phyloP scores from a whole-genome alignment of 495 filamentous ascomycete genomes.

The Neurospora intermedia region DNA sequence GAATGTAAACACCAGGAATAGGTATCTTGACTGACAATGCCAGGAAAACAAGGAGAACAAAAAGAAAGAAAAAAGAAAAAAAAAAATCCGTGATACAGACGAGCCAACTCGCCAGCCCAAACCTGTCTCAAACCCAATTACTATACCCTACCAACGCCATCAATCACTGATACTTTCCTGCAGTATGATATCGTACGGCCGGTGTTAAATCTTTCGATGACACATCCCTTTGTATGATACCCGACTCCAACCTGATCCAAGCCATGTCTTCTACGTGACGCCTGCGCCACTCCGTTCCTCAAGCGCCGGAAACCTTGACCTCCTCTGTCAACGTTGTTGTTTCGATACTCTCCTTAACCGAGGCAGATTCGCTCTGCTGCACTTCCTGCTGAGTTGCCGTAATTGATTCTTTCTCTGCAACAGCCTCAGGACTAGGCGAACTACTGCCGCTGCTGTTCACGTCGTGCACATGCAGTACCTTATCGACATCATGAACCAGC shows the following conservation, averaged over 20 bases:
- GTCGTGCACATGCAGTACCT: constrained; percentile 24
- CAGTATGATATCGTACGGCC: not conserved
- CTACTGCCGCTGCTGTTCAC: constrained; percentile 3
- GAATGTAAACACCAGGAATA: not conserved
- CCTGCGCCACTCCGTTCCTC: not conserved
- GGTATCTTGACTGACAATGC: not conserved
- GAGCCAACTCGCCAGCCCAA: not conserved
- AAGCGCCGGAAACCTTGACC: not conserved
- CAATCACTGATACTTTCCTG: not conserved
- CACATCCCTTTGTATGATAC: not conserved
- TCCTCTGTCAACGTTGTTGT: not conserved
- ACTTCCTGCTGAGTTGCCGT: not conserved
- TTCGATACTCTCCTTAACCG: not conserved
- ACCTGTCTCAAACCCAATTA: not conserved
- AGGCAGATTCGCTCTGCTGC: not conserved
- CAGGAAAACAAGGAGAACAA: not conserved
- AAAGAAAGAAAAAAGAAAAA: not conserved
- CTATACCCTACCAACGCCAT: not conserved
- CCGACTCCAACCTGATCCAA: not conserved
- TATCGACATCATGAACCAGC: constrained; percentile 26
- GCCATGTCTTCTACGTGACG: not conserved
- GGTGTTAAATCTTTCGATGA: not conserved
- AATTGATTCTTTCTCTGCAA: constrained; percentile 4
- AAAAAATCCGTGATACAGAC: not conserved
- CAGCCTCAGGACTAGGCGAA: not conserved